A percentile compares a stretch with the other conserved stretches of the same genome.
These are phyloP conservation scores for Zizania latifolia DNA, from an alignment of 176 grass and related monocot species.

Conservation along the genomic window DNA sequence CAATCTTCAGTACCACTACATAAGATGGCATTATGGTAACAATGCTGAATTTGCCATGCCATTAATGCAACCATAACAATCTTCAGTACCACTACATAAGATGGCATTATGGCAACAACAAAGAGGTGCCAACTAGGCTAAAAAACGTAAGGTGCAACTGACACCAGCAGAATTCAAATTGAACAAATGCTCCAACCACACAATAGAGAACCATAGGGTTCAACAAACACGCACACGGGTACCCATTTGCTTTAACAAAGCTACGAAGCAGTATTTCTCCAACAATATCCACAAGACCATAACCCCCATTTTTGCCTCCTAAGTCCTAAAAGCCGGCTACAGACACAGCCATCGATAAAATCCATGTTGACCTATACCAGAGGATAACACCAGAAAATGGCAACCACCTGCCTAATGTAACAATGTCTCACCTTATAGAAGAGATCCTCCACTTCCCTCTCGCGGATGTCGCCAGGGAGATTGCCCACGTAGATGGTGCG, in stretches of 20 bases:
- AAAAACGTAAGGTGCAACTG: not conserved
- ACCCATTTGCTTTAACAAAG: too few relatives aligned
- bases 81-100: not conserved
- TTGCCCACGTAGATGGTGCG: conserved; percentile 87
- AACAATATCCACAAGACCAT: too few relatives aligned
- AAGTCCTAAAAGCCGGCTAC: too few relatives aligned
- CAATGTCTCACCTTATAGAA: conserved; percentile 66
- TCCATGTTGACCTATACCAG: too few relatives aligned
- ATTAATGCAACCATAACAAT: too few relatives aligned
- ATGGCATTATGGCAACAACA: not conserved
- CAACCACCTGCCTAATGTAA: not conserved
- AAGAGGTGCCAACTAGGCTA: not conserved
- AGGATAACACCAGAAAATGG: not conserved
- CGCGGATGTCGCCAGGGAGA: conserved; percentile 72
- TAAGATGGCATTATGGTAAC: not conserved
- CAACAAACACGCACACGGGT: too few relatives aligned
- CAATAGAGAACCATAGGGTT: not conserved
- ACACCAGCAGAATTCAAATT: not conserved
- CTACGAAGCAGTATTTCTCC: not conserved
- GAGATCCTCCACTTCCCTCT: conserved; percentile 80
- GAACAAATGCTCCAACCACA: not conserved
- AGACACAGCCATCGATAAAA: too few relatives aligned
- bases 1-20: not conserved
- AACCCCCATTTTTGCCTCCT: not conserved
- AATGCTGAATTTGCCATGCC: too few relatives aligned